These are phyloP conservation scores for Starmera caribaea DNA, from an alignment of 805 yeast species.

Conservation along the genomic window DNA sequence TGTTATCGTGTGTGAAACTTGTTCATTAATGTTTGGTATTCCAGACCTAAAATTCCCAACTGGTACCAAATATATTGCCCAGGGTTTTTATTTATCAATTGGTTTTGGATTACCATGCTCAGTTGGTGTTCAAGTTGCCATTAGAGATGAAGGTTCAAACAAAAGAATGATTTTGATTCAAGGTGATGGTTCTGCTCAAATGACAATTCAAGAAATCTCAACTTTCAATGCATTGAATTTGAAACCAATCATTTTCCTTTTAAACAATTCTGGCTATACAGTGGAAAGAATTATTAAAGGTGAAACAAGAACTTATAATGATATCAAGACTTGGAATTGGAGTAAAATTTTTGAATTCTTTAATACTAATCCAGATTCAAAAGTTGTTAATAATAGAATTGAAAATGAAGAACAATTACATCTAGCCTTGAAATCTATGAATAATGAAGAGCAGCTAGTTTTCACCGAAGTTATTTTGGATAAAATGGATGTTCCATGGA, in stretches of 20 bases:
- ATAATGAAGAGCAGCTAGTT: conserved; percentile 26
- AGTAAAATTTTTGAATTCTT: conserved; percentile 54
- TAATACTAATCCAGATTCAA: conserved; percentile 34
- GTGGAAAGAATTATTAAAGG: conserved; percentile 85
- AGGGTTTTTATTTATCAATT: conserved; percentile 74
- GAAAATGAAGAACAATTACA: conserved; percentile 30
- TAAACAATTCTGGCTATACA: conserved; percentile 85
- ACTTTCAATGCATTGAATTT: conserved; percentile 49
- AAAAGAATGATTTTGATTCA: conserved; percentile 64
- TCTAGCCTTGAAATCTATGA: conserved; percentile 23
- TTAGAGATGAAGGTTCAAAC: conserved; percentile 38
- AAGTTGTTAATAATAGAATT: conserved; percentile 22
- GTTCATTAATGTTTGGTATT: conserved; percentile 71
- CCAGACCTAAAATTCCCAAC: conserved; percentile 57
- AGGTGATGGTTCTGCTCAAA: conserved; percentile 94
- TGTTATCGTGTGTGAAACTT: conserved; percentile 70
- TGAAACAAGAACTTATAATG: conserved; percentile 67
- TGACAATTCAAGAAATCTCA: conserved; percentile 83
- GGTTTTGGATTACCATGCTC: conserved; percentile 86
- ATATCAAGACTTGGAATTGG: conserved; percentile 85
- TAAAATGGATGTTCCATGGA: conserved; percentile 55
- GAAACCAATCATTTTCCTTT: conserved; percentile 59
- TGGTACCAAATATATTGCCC: conserved; percentile 44
- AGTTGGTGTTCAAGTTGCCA: conserved; percentile 72
- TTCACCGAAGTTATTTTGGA: conserved; percentile 54